Evolutionary conservation across 768 basidiomycete species (phyloP), one percentile per base, ranked within the genome.

Genomic region (Lepiota subincarnata): DNA sequence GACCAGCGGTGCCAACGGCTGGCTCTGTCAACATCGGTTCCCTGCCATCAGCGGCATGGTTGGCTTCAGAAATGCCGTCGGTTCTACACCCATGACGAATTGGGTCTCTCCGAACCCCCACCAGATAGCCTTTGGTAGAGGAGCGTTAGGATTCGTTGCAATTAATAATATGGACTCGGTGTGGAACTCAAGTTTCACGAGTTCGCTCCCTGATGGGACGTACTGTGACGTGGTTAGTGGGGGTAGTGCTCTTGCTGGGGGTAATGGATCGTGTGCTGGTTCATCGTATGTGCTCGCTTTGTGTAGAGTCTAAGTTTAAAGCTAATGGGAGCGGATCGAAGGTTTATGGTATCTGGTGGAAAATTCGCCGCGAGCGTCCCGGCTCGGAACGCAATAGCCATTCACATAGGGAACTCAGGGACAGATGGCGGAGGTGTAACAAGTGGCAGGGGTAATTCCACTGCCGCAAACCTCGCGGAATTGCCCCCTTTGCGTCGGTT

Each of bases 161-260:
- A 87, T 87, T 59, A 87, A 87, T 62, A 86, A 87, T 56, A 76
- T 66, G 4, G 81, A 84, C 55, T 69, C 70, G 5, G 58, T 66
- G 0, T 87, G 86, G 86, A 78, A 56, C 6, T 49, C 74, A 0
- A 79, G 77, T 0, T 86, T 87, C 63, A 62, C 67, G 13, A 87
- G 85, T 0, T 76, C 79, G 0, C 66, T 87, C 8, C 75, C 84
- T 0, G 75, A 66, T 19, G 85, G 83, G 0, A 64, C 66, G 3
- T 87, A 87, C 59, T 87, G 86, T 66, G 81, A 89, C 63, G 81
- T 86, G n/a, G 70, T 85, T 31, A 76, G 72, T 47, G 84, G 84
- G 10, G 62, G 58, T 26, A 70, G 64, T 26, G 24, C 3, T 24
- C 64, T 64, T 0, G 58, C 53, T 1, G 77, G 76, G 0, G 50